Evolutionary conservation across 1,284 basidiomycete species (phyloP).

Genomic region (Apiotrichum sp.): DNA sequence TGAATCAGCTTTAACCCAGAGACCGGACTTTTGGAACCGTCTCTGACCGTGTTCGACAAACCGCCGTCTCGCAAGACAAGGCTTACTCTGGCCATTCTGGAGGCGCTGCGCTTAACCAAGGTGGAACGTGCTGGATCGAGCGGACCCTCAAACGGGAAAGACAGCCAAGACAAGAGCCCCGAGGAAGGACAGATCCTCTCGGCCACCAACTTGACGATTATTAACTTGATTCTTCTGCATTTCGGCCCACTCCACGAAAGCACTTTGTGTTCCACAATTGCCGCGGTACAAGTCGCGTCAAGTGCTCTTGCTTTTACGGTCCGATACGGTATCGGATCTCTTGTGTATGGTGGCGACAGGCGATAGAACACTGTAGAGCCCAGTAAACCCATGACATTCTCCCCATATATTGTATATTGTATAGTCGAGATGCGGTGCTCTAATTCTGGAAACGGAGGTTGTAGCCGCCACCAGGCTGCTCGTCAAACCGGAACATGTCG

Average conservation of each 20-base stretch:
- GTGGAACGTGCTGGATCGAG: slow-evolving; percentile 52
- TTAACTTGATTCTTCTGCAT: slow-evolving; percentile 72
- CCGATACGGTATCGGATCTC: slow-evolving; percentile 75
- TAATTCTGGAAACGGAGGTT: slow-evolving; percentile 70
- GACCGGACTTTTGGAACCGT: slow-evolving; percentile 68
- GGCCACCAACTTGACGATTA: slow-evolving; percentile 77
- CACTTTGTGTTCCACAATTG: slow-evolving; percentile 63
- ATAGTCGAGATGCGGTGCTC: neutral
- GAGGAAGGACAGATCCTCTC: slow-evolving; percentile 51
- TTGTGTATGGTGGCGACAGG: slow-evolving; percentile 84
- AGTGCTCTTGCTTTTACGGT: slow-evolving; percentile 73
- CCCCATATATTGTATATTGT: too few relatives aligned
- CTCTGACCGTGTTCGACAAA: slow-evolving; percentile 57
- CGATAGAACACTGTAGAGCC: slow-evolving; percentile 48
- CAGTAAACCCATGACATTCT: neutral
- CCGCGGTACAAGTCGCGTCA: slow-evolving; percentile 65
- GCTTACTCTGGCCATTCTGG: slow-evolving; percentile 57
- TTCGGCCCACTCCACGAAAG: slow-evolving; percentile 78
- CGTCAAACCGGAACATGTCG: slow-evolving; percentile 90
- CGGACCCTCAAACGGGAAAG: neutral
- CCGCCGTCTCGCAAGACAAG: slow-evolving; percentile 53
- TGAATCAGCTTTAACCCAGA: slow-evolving; percentile 61
- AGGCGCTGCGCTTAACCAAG: slow-evolving; percentile 60
- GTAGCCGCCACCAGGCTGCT: slow-evolving; percentile 88
- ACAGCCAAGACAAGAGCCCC: neutral